phyloP scores from a whole-genome alignment of 2,329 filamentous ascomycete species.

The Colletotrichum sp. region DNA sequence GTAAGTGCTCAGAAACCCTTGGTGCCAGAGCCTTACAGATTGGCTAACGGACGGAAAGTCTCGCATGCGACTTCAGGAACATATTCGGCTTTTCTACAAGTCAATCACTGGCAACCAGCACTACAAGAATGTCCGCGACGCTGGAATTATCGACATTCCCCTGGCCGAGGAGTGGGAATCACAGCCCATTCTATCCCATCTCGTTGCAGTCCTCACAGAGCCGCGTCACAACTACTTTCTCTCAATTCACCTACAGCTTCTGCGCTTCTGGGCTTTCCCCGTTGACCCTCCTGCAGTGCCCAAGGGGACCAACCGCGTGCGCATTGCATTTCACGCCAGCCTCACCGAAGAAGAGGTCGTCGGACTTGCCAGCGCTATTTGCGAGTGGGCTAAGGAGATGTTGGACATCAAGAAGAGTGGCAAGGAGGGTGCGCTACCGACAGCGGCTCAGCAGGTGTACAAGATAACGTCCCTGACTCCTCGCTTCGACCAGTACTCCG shows the following conservation, averaged over 20 bases:
- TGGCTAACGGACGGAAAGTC: not conserved
- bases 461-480: not conserved
- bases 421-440: not conserved
- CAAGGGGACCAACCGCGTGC: slow-evolving; percentile 38
- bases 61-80: not conserved
- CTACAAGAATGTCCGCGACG: slow-evolving; percentile 25
- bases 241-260: slow-evolving; percentile 26
- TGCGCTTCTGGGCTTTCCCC: slow-evolving; percentile 25
- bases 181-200: slow-evolving; percentile 27
- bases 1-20: not conserved
- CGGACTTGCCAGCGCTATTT: slow-evolving; percentile 3
- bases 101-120: slow-evolving; percentile 23
- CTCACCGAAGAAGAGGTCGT: slow-evolving; percentile 40
- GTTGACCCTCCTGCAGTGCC: slow-evolving; percentile 45
- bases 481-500: not conserved
- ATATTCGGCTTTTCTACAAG: slow-evolving; percentile 25
- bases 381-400: slow-evolving; percentile 20
- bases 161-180: slow-evolving; percentile 29
- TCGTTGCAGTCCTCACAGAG: slow-evolving; percentile 31
- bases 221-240: slow-evolving; percentile 26
- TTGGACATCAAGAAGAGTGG: not conserved
- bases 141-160: slow-evolving; percentile 31
- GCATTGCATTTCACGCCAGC: slow-evolving; percentile 43
- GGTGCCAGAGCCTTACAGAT: not conserved
- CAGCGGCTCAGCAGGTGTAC: not conserved